Conservation (phyloP, 78 protist species). For the Dictyostelium purpureum region DNA sequence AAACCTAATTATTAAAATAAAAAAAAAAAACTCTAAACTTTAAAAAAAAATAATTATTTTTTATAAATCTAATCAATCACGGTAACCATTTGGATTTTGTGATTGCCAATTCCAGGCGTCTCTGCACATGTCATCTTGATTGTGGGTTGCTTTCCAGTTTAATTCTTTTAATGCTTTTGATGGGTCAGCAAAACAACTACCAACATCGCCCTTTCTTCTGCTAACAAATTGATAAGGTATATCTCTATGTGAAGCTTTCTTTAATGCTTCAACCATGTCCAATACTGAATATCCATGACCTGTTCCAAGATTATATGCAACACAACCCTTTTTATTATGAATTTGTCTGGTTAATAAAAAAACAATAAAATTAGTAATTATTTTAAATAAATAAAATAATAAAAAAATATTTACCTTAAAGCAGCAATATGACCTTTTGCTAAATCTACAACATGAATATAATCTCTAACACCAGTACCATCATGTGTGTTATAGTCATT, state of each 20-base stretch:
- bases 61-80: not conserved
- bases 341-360: constrained; percentile 2
- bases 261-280: constrained; percentile 91
- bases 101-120: constrained; percentile 94
- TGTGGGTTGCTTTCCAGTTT: constrained; percentile 89
- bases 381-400: not conserved
- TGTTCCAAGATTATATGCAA: constrained; percentile 94
- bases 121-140: constrained; percentile 91
- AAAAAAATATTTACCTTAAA: not conserved
- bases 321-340: constrained; percentile 29
- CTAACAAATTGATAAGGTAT: constrained; percentile 75
- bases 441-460: constrained; percentile 97
- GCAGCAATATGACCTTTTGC: constrained; percentile 96
- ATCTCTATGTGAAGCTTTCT: constrained; percentile 83
- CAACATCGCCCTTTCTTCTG: constrained; percentile 81
- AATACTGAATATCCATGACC: constrained; percentile 95
- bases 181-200: constrained; percentile 72
- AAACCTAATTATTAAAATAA: not conserved
- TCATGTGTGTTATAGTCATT: constrained; percentile 96
- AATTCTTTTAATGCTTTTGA: constrained; percentile 80
- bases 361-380: not conserved
- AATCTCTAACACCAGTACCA: constrained; percentile 99
- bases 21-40: not conserved
- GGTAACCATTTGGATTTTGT: constrained; percentile 92
- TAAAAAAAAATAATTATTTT: too few species aligned